These are phyloP conservation scores for Daedalea quercina DNA, from an alignment of 768 basidiomycete species.

Conservation along the genomic window DNA sequence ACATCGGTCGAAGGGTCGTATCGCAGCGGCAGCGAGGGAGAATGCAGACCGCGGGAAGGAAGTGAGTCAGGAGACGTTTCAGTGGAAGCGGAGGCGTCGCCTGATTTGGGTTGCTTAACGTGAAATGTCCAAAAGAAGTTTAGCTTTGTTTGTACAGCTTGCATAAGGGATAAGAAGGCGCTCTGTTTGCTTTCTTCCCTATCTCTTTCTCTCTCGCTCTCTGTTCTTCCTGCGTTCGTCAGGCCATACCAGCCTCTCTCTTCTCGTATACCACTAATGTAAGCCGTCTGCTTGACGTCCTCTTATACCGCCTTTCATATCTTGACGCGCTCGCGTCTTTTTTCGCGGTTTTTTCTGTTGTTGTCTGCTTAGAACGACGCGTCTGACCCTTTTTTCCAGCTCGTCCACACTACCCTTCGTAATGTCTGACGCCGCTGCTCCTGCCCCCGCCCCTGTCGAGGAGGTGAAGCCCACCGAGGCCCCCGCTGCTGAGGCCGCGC, in stretches of 20 bases:
- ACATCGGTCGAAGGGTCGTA: not conserved
- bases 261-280: conserved; percentile 50
- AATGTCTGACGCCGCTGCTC: conserved; percentile 76
- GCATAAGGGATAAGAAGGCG: conserved; percentile 32
- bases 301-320: conserved; percentile 10
- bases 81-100: conserved; percentile 14
- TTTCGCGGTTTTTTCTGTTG: conserved; percentile 1
- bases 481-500: conserved; percentile 27
- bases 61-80: conserved; percentile 10
- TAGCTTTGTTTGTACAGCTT: conserved; percentile 30
- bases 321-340: conserved; percentile 4
- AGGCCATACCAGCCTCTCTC: conserved; percentile 40
- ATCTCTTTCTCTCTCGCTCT: conserved; percentile 29
- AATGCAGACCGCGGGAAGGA: not conserved
- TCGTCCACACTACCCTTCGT: conserved; percentile 47
- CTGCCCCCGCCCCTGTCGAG: conserved; percentile 41
- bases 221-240: conserved; percentile 18
- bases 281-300: conserved; percentile 20
- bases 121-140: conserved; percentile 24
- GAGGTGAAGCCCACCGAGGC: conserved; percentile 47
- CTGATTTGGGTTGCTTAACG: conserved; percentile 10
- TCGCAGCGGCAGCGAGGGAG: not conserved
- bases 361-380: conserved; percentile 10
- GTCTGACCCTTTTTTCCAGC: conserved; percentile 30
- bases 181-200: conserved; percentile 20